Base-by-base conservation (phyloP, 2,329 filamentous ascomycete species). In the Aspergillus ustus region DNA sequence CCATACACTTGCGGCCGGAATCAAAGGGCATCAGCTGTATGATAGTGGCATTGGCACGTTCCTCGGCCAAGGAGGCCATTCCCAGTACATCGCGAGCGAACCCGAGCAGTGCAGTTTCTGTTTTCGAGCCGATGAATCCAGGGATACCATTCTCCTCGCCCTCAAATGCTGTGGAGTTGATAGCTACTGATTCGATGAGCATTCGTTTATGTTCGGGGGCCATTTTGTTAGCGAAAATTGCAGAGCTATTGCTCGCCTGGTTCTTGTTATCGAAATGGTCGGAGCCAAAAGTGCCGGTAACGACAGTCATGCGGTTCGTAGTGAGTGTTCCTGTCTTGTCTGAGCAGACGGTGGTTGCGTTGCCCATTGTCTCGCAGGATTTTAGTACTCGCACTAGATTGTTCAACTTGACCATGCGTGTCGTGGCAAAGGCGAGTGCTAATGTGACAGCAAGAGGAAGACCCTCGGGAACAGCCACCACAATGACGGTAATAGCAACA, bases 351-450 rank as follows among this genome's bases (percentile, higher is more conserved):
- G 89, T 89, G 1, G 88, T 90, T 3, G 89, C 89, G 69, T 91
- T 91, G 52, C 90, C 90, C 89, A 92, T 91, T 44, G 91, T 91
- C 74, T 92, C 90, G 67, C 89, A 91, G 17, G 90, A 88, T 70
- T 89, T 89, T 62, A 92, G 81, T 54, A 91, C 87, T 25, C 89
- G 86, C 45, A 91, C 89, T 60, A 92, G 76, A 70, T 91, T 92
- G 75, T 90, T 89, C 72, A 91, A 88, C 67, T 85, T 89, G 57
- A 91, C 76, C 90, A 92, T 92, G 55, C 87, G 85, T 7, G 86
- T 91, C 0, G 89, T 91, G 1, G 89, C 89, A 73, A 91, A 91
- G 6, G 89, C 89, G 34, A 92, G 78, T 4, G 90, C 89, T 8
- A 92, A 79, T 0, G 90, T 92, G 17, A 92, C 90, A 15, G 89